Evolutionary conservation across 1,139 yeast species (phyloP).

Genomic region (Taphrina confusa): DNA sequence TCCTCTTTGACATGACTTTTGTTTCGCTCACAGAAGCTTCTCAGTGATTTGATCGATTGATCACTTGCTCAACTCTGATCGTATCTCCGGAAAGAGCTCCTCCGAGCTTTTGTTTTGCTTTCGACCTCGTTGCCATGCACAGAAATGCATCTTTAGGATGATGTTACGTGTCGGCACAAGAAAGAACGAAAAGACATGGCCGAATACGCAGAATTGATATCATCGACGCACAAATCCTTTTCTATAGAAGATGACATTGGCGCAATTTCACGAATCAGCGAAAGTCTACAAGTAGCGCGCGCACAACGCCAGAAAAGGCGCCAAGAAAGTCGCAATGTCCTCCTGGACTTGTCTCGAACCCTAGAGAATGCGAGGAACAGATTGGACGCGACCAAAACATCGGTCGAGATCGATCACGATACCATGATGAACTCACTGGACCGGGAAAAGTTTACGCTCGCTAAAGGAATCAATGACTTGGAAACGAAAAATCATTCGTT

Average conservation of each 20-base stretch:
- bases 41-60: no score
- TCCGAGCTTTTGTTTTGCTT: conserved; percentile 8
- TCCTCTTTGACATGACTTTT: not conserved
- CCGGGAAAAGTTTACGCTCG: conserved; percentile 56
- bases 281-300: conserved; percentile 37
- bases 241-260: conserved; percentile 40
- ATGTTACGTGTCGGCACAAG: not conserved
- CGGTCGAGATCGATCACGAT: conserved; percentile 44
- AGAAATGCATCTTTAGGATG: no score
- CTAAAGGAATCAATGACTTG: conserved; percentile 59
- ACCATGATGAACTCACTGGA: conserved; percentile 49
- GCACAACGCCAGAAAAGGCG: conserved; percentile 38
- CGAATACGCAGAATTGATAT: conserved; percentile 33
- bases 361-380: conserved; percentile 6
- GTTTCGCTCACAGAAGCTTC: no score
- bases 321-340: conserved; percentile 38
- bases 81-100: not conserved
- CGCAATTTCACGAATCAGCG: conserved; percentile 39
- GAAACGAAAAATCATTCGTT: conserved; percentile 57
- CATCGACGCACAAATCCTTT: conserved; percentile 38
- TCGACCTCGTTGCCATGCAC: not conserved
- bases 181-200: not conserved
- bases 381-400: conserved; percentile 36
- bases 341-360: conserved; percentile 34
- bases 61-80: no score